Conservation (phyloP, 345 rosid genomes). For the Litchi chinensis region DNA sequence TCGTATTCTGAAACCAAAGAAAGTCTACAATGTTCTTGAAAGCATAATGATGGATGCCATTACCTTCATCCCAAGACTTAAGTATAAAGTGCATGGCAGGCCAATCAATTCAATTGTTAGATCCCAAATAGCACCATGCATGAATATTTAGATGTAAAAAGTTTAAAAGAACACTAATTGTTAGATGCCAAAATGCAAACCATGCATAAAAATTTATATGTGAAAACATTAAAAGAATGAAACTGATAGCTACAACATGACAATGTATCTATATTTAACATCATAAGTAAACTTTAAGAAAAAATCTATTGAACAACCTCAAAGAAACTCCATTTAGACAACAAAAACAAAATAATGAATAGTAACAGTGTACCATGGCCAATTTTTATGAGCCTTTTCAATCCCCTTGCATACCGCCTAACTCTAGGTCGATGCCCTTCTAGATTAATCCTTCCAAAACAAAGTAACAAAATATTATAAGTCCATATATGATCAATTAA, state of each 20-base stretch:
- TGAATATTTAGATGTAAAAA: background rate
- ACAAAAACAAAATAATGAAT: background rate
- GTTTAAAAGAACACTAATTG: background rate
- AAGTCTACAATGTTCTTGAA: slow-evolving; percentile 6
- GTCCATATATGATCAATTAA: background rate
- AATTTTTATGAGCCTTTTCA: slow-evolving; percentile 78
- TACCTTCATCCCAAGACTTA: background rate
- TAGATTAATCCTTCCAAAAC: slow-evolving; percentile 64
- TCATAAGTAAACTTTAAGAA: background rate
- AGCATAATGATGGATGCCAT: background rate
- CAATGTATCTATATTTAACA: background rate
- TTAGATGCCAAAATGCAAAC: background rate
- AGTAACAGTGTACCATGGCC: slow-evolving; percentile 73
- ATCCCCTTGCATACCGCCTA: slow-evolving; percentile 80
- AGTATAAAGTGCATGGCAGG: background rate
- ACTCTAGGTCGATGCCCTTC: slow-evolving; percentile 92
- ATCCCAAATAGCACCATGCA: slow-evolving; percentile 1
- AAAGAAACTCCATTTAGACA: background rate
- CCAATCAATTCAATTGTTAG: slow-evolving; percentile 1
- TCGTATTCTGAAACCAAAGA: background rate
- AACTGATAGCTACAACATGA: background rate
- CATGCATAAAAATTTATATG: background rate
- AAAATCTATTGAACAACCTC: background rate
- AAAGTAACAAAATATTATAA: slow-evolving; percentile 22
- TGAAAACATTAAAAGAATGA: background rate